These are phyloP conservation scores for Xylaria sp. DNA, from an alignment of 2,329 filamentous ascomycete genomes.

Conservation along the genomic window DNA sequence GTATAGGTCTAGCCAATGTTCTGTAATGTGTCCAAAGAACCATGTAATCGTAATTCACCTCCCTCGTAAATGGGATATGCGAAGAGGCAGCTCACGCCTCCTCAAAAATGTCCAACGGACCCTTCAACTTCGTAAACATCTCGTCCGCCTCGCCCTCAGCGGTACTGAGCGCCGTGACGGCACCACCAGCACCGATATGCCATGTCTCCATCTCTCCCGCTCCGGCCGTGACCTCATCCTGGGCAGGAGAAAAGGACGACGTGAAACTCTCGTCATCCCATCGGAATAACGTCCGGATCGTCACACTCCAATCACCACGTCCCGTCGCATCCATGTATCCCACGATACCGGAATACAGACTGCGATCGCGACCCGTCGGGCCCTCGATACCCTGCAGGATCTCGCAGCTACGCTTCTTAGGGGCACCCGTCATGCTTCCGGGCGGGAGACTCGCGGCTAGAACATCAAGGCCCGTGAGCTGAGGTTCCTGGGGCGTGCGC, in stretches of 20 bases:
- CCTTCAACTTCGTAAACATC: conserved; percentile 72
- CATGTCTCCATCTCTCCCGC: conserved; percentile 52
- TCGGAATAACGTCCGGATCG: conserved; percentile 75
- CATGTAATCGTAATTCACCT: neutral
- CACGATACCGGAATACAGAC: conserved; percentile 81
- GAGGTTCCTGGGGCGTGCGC: neutral
- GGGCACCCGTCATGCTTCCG: conserved; percentile 93
- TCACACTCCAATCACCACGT: conserved; percentile 83
- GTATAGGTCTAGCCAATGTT: neutral
- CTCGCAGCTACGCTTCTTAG: conserved; percentile 88
- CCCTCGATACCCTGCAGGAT: conserved; percentile 66
- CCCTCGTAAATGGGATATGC: neutral
- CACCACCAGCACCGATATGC: conserved; percentile 84
- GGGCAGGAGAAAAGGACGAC: neutral
- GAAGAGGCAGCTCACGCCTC: conserved; percentile 19
- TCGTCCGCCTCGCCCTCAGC: conserved; percentile 79
- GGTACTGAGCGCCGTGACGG: conserved; percentile 79
- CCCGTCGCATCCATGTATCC: conserved; percentile 87
- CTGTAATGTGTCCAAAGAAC: too few species aligned
- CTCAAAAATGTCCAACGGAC: conserved; percentile 48
- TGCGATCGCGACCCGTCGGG: conserved; percentile 48
- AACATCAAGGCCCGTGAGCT: conserved; percentile 64
- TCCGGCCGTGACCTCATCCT: neutral
- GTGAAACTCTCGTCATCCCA: conserved; percentile 55
- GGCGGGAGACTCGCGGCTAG: conserved; percentile 75